phyloP scores from a whole-genome alignment of 2,329 filamentous ascomycete genomes.

The Cercospora janseana region DNA sequence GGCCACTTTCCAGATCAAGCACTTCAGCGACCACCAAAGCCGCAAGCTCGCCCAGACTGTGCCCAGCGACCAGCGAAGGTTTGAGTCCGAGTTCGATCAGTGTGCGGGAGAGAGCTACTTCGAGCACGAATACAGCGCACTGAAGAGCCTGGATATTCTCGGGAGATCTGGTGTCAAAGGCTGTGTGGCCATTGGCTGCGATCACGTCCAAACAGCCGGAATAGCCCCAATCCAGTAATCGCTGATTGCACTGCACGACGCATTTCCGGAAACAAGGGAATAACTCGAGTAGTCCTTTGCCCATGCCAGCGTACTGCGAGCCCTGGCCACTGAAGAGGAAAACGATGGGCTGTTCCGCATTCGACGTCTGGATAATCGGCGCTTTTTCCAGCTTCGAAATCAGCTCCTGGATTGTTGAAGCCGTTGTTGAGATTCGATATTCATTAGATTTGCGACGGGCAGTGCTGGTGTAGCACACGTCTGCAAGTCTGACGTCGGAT shows the following conservation, averaged over 20 bases:
- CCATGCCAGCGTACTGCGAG: slow-evolving; percentile 19
- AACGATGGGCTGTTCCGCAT: not conserved
- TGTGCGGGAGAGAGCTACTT: slow-evolving; percentile 12
- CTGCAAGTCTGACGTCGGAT: slow-evolving; percentile 1
- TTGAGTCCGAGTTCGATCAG: slow-evolving; percentile 3
- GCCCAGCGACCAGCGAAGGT: slow-evolving; percentile 27
- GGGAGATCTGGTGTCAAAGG: not conserved
- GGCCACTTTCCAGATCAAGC: slow-evolving; percentile 10
- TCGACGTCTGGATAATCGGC: not conserved
- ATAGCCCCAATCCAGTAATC: slow-evolving; percentile 7
- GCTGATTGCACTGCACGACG: slow-evolving; percentile 11
- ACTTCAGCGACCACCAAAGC: slow-evolving; percentile 17
- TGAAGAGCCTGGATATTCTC: slow-evolving; percentile 12
- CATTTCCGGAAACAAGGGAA: slow-evolving; percentile 6
- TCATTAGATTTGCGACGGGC: slow-evolving; percentile 28
- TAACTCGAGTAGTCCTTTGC: slow-evolving; percentile 7
- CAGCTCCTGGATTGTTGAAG: not conserved
- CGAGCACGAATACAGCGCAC: slow-evolving; percentile 10
- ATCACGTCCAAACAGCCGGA: slow-evolving; percentile 9
- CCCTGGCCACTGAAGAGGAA: slow-evolving; percentile 18
- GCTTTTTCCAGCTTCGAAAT: not conserved
- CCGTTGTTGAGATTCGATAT: slow-evolving; percentile 19
- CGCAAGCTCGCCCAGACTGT: slow-evolving; percentile 20
- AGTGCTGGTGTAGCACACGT: slow-evolving; percentile 30
- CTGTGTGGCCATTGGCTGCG: not conserved